These are phyloP conservation scores for Orbilia blumenaviensis DNA, from an alignment of 2,329 filamentous ascomycete species.

Conservation along the genomic window DNA sequence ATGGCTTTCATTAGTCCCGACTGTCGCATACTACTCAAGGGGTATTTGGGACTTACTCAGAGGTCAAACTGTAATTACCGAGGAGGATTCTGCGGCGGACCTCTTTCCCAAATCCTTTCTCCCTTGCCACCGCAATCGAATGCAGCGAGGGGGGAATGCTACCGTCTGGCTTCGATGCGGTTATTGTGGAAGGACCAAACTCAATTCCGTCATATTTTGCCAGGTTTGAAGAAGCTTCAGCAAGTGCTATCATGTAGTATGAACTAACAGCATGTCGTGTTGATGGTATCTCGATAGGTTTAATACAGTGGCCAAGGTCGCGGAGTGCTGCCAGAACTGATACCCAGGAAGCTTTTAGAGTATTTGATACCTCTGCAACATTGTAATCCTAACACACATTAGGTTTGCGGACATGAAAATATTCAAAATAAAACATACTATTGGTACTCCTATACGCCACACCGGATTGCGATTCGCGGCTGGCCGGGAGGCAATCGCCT, in stretches of 20 bases:
- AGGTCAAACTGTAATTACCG: conserved; percentile 88
- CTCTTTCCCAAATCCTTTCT: conserved; percentile 79
- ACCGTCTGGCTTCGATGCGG: background rate
- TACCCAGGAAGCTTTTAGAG: conserved; percentile 76
- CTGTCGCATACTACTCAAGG: background rate
- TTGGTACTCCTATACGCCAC: conserved; percentile 66
- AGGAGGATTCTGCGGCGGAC: conserved; percentile 87
- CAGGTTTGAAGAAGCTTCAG: conserved; percentile 93
- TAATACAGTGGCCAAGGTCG: conserved; percentile 73
- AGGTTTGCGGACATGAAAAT: conserved; percentile 59
- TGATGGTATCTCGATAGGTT: conserved; percentile 80
- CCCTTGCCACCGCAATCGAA: conserved; percentile 70
- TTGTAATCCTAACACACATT: conserved; percentile 75
- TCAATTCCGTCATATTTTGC: conserved; percentile 97
- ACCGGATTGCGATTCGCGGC: background rate
- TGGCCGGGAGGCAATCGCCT: background rate
- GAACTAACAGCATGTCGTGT: conserved; percentile 87
- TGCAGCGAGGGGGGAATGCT: background rate
- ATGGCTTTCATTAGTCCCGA: background rate
- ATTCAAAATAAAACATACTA: conserved; percentile 55
- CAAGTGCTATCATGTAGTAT: conserved; percentile 94
- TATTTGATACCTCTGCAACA: conserved; percentile 77
- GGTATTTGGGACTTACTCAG: conserved; percentile 64
- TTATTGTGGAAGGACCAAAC: conserved; percentile 70
- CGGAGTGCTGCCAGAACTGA: conserved; percentile 70